Conservation (phyloP, 495 filamentous ascomycete species). For the Aspergillus funiculosus region DNA sequence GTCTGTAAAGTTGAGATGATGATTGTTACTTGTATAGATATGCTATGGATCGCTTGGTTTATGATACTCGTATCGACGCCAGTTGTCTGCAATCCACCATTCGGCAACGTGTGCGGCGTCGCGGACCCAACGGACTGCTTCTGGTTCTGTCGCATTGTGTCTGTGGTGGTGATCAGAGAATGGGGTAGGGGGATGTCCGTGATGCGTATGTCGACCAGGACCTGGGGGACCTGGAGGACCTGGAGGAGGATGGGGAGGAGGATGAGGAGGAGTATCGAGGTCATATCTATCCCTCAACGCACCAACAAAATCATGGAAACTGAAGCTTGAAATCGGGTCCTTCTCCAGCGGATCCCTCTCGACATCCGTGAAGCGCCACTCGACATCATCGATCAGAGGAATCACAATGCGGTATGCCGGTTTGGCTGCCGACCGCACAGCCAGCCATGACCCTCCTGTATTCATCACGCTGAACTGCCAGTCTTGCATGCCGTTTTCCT, state of each 20-base stretch:
- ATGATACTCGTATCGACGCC: conserved; percentile 23
- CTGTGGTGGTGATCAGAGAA: conserved; percentile 3
- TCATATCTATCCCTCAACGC: conserved; percentile 18
- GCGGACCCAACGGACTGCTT: conserved; percentile 37
- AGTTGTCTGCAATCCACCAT: conserved; percentile 43
- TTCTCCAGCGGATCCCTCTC: conserved; percentile 38
- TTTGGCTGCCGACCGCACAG: conserved; percentile 37
- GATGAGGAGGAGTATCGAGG: background rate
- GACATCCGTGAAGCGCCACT: conserved; percentile 42
- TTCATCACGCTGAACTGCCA: conserved; percentile 51
- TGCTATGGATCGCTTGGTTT: no score
- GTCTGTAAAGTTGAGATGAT: no score
- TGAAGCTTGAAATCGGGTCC: conserved; percentile 32
- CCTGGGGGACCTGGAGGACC: background rate
- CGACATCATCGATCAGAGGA: conserved; percentile 41
- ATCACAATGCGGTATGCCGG: conserved; percentile 42
- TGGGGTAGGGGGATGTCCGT: conserved; percentile 6
- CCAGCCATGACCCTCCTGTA: conserved; percentile 44
- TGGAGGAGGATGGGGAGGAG: background rate
- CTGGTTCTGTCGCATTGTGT: conserved; percentile 26
- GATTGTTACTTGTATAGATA: no score
- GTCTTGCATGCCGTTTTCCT: conserved; percentile 33
- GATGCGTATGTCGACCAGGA: no score
- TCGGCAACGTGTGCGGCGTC: conserved; percentile 40
- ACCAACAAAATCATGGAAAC: conserved; percentile 28